A percentile compares a stretch with the other conserved stretches of the same genome.
phyloP scores from a whole-genome alignment of 371 early-diverging fungal genomes.

The Mortierella sp. region DNA sequence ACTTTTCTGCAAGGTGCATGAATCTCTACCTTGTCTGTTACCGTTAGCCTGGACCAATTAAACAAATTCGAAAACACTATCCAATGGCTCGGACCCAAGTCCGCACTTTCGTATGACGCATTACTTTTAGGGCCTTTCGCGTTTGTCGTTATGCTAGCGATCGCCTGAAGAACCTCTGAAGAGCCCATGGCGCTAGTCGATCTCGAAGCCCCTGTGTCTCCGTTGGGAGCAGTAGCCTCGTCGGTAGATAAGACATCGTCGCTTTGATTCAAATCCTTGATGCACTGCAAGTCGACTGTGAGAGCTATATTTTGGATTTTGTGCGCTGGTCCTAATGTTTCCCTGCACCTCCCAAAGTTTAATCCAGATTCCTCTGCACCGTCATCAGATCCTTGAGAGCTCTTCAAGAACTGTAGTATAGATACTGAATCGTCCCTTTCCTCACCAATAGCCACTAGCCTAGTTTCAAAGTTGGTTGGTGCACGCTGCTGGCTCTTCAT shows the following conservation, averaged over 20 bases:
- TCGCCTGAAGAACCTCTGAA: neutral
- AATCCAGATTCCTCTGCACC: neutral
- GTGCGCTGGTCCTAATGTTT: neutral
- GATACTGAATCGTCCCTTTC: neutral
- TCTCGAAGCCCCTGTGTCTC: neutral
- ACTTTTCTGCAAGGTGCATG: slow-evolving; percentile 42
- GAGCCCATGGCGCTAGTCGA: slow-evolving; percentile 5
- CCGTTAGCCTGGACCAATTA: slow-evolving; percentile 36
- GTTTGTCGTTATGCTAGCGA: slow-evolving; percentile 6
- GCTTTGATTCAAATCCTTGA: neutral
- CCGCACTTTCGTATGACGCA: neutral
- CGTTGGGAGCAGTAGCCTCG: neutral
- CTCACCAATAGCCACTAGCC: neutral
- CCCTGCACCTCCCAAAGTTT: neutral
- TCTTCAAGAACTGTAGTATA: slow-evolving; percentile 4
- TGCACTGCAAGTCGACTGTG: neutral
- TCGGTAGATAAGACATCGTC: neutral
- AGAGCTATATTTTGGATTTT: neutral
- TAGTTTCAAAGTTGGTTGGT: neutral
- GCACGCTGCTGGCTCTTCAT: slow-evolving; percentile 6
- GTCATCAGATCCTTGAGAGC: slow-evolving; percentile 33
- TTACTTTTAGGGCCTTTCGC: neutral
- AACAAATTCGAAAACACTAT: slow-evolving; percentile 44
- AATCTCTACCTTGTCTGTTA: slow-evolving; percentile 42
- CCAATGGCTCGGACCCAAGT: neutral